These are phyloP conservation scores for Pinus tabuliformis DNA, from an alignment of 75 land plant genomes.

Conservation along the genomic window DNA sequence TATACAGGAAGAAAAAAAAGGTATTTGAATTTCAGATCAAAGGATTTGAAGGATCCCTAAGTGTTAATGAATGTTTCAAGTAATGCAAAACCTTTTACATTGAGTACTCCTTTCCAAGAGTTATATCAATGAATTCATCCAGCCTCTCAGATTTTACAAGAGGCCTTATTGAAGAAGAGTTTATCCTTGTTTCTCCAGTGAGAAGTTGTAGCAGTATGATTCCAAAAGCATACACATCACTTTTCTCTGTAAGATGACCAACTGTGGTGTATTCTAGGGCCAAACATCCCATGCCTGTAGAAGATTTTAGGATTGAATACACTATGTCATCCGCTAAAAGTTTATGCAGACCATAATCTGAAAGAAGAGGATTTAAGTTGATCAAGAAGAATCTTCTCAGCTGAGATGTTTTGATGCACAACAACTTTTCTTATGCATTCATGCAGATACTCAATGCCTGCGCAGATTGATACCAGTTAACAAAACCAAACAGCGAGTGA, in stretches of 20 bases:
- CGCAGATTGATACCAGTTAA: neutral
- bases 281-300: slow-evolving; percentile 79
- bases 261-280: slow-evolving; percentile 79
- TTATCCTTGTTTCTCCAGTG: slow-evolving; percentile 46
- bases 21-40: no score
- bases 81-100: neutral
- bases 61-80: no score
- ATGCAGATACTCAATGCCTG: slow-evolving; percentile 85
- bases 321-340: slow-evolving; percentile 80
- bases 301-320: slow-evolving; percentile 69
- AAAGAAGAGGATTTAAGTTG: slow-evolving; percentile 53
- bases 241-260: slow-evolving; percentile 65
- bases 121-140: slow-evolving; percentile 61
- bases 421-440: slow-evolving; percentile 32
- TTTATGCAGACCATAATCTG: slow-evolving; percentile 68
- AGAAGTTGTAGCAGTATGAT: slow-evolving; percentile 71
- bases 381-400: slow-evolving; percentile 78
- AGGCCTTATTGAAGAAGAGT: slow-evolving; percentile 18
- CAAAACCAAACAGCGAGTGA: neutral
- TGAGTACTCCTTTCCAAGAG: slow-evolving; percentile 48
- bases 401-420: slow-evolving; percentile 82
- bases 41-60: no score
- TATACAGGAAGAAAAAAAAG: no score
- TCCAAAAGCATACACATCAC: slow-evolving; percentile 89
- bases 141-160: slow-evolving; percentile 39